Conservation (phyloP, 164 flowering plant genomes). For the Vitis rotundifolia region DNA sequence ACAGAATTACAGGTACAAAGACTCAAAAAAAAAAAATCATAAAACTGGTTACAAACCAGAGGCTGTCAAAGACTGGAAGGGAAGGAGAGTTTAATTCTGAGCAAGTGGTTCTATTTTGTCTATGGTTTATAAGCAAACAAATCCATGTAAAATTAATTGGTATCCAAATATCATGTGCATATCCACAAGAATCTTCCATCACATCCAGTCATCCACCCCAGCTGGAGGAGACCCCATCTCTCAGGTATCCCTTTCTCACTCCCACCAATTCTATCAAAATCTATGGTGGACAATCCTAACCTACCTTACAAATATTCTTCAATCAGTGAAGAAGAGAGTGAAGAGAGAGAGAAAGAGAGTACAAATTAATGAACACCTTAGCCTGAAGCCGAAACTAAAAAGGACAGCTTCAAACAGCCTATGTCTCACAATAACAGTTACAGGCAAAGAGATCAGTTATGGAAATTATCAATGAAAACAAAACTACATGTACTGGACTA, state of each 20-base stretch:
- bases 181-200: slow-evolving; percentile 38
- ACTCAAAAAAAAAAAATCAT: not conserved
- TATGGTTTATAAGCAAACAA: slow-evolving; percentile 7
- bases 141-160: slow-evolving; percentile 6
- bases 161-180: slow-evolving; percentile 6
- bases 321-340: not conserved
- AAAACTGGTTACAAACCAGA: not conserved
- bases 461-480: not conserved
- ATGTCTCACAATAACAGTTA: not conserved
- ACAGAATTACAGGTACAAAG: not conserved
- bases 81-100: slow-evolving; percentile 10
- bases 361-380: slow-evolving; percentile 3
- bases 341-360: not conserved
- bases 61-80: no score
- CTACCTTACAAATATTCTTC: slow-evolving; percentile 1
- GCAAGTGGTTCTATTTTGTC: slow-evolving; percentile 2
- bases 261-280: slow-evolving; percentile 9
- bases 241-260: not conserved
- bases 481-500: not conserved
- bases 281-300: not conserved
- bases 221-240: slow-evolving; percentile 24
- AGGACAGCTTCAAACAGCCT: slow-evolving; percentile 23
- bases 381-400: slow-evolving; percentile 25
- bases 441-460: not conserved
- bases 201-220: slow-evolving; percentile 21